Percentiles rank a stretch among this genome's conserved stretches.
Evolutionary conservation across 345 rosid species (phyloP).

Genomic region (Linum usitatissimum): DNA sequence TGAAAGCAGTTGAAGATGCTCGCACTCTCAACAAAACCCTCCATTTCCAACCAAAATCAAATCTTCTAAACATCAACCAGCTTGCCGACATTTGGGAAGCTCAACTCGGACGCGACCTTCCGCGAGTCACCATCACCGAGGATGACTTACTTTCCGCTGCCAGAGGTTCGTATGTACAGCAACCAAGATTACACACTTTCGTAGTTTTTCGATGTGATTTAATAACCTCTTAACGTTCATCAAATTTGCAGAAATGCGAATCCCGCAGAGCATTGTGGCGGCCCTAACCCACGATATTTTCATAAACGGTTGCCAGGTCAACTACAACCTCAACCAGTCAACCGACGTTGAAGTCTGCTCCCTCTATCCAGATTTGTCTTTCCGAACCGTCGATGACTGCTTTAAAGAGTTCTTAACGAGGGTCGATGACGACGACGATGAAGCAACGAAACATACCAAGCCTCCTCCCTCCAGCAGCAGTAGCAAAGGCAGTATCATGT

Average conservation of each 20-base stretch:
- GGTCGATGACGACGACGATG: background rate
- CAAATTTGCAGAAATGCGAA: slow-evolving; percentile 19
- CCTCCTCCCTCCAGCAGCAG: slow-evolving; percentile 1
- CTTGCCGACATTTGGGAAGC: slow-evolving; percentile 30
- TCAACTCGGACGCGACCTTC: slow-evolving; percentile 21
- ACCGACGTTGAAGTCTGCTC: slow-evolving; percentile 16
- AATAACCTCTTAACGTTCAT: too few relatives aligned
- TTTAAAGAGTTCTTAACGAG: slow-evolving; percentile 14
- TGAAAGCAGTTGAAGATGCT: slow-evolving; percentile 15
- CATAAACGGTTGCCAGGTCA: slow-evolving; percentile 26
- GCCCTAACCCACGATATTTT: slow-evolving; percentile 28
- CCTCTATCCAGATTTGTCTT: slow-evolving; percentile 18
- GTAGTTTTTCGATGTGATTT: too few relatives aligned
- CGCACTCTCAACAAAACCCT: slow-evolving; percentile 25
- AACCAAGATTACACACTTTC: too few relatives aligned
- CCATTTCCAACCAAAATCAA: slow-evolving; percentile 26
- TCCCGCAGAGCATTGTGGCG: slow-evolving; percentile 27
- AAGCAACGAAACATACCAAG: background rate
- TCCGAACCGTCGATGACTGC: slow-evolving; percentile 18
- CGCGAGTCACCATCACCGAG: slow-evolving; percentile 22
- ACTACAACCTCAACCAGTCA: slow-evolving; percentile 16
- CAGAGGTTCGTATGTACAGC: slow-evolving; percentile 11
- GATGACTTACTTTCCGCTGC: slow-evolving; percentile 25
- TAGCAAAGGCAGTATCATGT: background rate
- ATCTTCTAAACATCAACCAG: slow-evolving; percentile 21